Base-by-base conservation (phyloP, 106 monocot species). In the Dendrobium officinale region DNA sequence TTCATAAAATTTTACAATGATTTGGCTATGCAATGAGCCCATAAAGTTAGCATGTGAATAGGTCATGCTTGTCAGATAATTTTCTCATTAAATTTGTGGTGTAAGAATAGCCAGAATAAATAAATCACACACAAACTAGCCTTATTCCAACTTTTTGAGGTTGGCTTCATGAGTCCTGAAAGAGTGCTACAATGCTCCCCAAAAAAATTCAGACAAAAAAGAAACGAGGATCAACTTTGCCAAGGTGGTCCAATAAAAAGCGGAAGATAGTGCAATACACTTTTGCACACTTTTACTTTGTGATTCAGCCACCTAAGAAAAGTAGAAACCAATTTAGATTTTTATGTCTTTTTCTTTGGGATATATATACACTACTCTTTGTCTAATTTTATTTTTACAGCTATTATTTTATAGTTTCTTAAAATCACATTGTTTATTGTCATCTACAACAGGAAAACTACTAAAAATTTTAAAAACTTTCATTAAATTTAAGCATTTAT, bases 41-140 rank as follows among this genome's bases (percentile, higher is more conserved):
- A 73, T 18, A 73, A 73, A 18, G 15, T 73, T 73, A 73, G 42
- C 73, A 42, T 73, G 42, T 42, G 37, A 73, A 73, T 73, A 9
- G 67, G 15, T 16, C 15, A 8, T 58, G 58, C 0, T 31, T 26
- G 67, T 6, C 31, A 27, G 10, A 68, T 31, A 10, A 68, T 68
- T 61, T 68, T 33, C 29, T 9, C 29, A 68, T 68, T 61, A 61
- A 47, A 18, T 67, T 29, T 68, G 29, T 68, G 20, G 20, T 6
- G 20, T 68, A 68, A 7, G 31, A 31, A 7, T 29, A 31, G 29
- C 67, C 24, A 68, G 27, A 68, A 31, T 68, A 68, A 68, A 68
- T 68, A 29, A 68, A 68, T 20, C 59, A 61, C 24, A 68, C 29
- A 68, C 24, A 9, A 68, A 68, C 24, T 9, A 27, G 59, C 6